phyloP scores from a whole-genome alignment of 768 basidiomycete genomes.

The Dentipellis fragilis region DNA sequence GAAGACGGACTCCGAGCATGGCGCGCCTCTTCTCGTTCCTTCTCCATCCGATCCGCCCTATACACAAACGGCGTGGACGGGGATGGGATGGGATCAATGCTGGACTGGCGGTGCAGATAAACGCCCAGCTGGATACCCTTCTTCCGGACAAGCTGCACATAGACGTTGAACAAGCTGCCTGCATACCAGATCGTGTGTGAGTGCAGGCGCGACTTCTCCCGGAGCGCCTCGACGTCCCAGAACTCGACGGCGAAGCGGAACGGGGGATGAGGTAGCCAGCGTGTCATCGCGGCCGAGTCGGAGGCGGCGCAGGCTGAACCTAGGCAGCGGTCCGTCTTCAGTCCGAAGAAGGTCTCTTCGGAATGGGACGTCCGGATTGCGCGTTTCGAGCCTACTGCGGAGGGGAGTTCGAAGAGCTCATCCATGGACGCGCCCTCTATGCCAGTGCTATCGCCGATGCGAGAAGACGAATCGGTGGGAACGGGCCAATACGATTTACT shows the following conservation, averaged over 20 bases:
- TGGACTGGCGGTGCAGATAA: conserved; percentile 81
- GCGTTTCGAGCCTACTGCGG: conserved; percentile 16
- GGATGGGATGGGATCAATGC: conserved; percentile 67
- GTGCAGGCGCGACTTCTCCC: conserved; percentile 77
- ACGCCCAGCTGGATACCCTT: conserved; percentile 71
- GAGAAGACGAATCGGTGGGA: conserved; percentile 56
- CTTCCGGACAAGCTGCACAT: conserved; percentile 81
- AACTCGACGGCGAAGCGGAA: conserved; percentile 85
- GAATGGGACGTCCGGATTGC: conserved; percentile 20
- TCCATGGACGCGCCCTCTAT: conserved; percentile 54
- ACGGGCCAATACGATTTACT: conserved; percentile 51
- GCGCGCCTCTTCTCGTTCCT: not conserved
- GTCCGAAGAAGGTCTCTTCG: conserved; percentile 57
- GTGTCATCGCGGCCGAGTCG: conserved; percentile 34
- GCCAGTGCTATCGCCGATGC: conserved; percentile 61
- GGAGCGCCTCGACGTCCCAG: conserved; percentile 73
- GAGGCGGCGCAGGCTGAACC: conserved; percentile 30
- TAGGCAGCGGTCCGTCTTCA: conserved; percentile 36
- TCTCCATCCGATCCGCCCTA: not conserved
- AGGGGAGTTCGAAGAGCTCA: conserved; percentile 42
- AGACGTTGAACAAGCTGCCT: conserved; percentile 81
- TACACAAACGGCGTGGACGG: conserved; percentile 41
- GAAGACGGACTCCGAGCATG: conserved; percentile 3
- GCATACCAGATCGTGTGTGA: conserved; percentile 87
- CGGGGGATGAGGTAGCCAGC: conserved; percentile 69